phyloP scores from a whole-genome alignment of 306 rosid species.

The Vicia sativa region DNA sequence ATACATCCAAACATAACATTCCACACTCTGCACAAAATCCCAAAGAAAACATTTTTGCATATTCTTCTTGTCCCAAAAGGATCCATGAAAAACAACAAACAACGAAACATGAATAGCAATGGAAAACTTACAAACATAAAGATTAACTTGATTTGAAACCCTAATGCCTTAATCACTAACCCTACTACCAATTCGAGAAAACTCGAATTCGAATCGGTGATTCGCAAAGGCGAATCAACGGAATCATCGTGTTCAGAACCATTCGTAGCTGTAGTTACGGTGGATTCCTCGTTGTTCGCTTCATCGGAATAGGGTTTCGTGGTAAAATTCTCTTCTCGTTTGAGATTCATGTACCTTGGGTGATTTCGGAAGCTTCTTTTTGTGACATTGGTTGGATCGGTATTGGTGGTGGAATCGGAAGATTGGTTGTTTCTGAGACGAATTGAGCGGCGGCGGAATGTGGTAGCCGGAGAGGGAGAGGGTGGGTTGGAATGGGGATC shows the following conservation, averaged over 20 bases:
- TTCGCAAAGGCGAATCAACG: constrained; percentile 39
- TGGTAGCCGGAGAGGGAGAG: constrained; percentile 31
- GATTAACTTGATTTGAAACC: constrained; percentile 56
- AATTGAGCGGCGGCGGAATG: constrained; percentile 50
- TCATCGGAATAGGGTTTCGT: constrained; percentile 36
- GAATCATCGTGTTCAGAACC: constrained; percentile 29
- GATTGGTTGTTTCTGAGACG: constrained; percentile 29
- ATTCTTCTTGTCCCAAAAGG: constrained; percentile 56
- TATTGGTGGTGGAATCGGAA: constrained; percentile 8
- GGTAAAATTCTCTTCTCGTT: constrained; percentile 30
- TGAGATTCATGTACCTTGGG: constrained; percentile 18
- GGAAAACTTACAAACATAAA: constrained; percentile 55
- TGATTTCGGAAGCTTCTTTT: constrained; percentile 34
- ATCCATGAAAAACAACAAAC: constrained; percentile 53
- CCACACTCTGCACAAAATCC: constrained; percentile 36
- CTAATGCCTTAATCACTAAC: constrained; percentile 59
- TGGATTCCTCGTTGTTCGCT: constrained; percentile 49
- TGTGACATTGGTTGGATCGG: constrained; percentile 17
- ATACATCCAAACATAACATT: constrained; percentile 23
- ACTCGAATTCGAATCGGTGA: constrained; percentile 47
- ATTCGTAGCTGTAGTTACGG: constrained; percentile 49
- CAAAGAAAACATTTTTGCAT: constrained; percentile 39
- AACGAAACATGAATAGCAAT: constrained; percentile 40
- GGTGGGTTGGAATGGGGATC: constrained; percentile 9
- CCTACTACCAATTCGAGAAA: constrained; percentile 50